Evolutionary conservation across 208 protist genomes (phyloP).

Genomic region (Porcisia deanei): DNA sequence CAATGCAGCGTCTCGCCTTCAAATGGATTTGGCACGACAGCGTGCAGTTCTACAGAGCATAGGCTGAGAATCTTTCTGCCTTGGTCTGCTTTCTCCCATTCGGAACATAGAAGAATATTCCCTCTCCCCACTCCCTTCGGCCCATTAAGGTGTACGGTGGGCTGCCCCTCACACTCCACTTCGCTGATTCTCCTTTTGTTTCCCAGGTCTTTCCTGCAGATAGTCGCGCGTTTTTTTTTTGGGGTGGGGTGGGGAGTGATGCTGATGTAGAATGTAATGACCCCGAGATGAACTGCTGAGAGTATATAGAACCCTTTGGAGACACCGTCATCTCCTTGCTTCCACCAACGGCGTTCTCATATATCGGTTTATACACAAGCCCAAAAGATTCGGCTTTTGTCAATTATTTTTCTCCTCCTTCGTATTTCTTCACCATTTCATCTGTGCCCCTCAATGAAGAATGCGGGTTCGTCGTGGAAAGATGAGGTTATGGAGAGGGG

Average conservation of each 20-base stretch:
- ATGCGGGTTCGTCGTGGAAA: background rate
- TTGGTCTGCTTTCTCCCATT: slow-evolving; percentile 14
- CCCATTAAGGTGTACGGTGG: background rate
- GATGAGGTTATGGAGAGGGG: background rate
- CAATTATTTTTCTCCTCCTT: too few relatives aligned
- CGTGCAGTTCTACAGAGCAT: slow-evolving; percentile 73
- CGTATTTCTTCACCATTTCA: background rate
- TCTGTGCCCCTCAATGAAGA: background rate
- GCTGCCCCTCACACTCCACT: background rate
- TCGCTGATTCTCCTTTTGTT: background rate
- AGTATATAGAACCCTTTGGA: background rate
- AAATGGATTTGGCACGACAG: slow-evolving; percentile 83
- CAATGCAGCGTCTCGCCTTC: slow-evolving; percentile 53
- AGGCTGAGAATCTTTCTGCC: slow-evolving; percentile 8
- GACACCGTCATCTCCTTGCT: background rate
- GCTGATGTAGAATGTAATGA: background rate
- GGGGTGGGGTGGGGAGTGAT: background rate
- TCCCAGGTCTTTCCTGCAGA: background rate
- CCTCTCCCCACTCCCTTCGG: background rate
- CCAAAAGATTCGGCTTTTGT: background rate
- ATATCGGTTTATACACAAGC: background rate
- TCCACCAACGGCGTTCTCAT: background rate
- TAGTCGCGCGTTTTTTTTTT: background rate
- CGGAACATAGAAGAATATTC: background rate
- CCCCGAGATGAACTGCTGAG: background rate